Conservation (phyloP, 768 basidiomycete genomes). For the Tylopilus felleus region DNA sequence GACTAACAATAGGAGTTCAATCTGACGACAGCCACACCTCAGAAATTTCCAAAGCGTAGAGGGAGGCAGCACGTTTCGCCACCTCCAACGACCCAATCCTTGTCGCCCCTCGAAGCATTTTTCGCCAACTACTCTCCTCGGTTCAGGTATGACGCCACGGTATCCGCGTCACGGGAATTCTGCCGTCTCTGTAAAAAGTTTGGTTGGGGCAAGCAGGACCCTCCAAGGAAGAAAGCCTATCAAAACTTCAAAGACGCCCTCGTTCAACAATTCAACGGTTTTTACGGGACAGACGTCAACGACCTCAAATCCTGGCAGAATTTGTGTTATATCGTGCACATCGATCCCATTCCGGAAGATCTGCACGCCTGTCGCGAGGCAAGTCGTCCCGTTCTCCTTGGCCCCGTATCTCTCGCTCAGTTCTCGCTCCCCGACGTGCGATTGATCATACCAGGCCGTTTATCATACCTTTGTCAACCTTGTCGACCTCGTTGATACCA, state of each 20-base stretch:
- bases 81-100: background rate
- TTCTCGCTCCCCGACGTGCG: background rate
- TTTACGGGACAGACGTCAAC: background rate
- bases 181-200: constrained; percentile 12
- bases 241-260: background rate
- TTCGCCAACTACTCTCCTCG: background rate
- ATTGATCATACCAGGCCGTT: background rate
- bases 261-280: background rate
- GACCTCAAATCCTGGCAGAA: background rate
- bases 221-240: background rate
- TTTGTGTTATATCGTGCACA: background rate
- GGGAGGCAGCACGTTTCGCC: background rate
- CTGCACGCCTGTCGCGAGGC: background rate
- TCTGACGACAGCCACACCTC: background rate
- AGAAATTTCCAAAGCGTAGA: background rate
- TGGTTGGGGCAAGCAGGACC: constrained; percentile 5
- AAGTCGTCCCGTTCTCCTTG: background rate
- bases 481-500: background rate
- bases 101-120: background rate
- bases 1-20: background rate
- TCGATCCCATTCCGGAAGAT: background rate
- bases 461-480: constrained; percentile 1
- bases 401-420: background rate
- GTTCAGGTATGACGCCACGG: constrained; percentile 3
- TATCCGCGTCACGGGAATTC: constrained; percentile 12